Evolutionary conservation across 257 asterid species (phyloP).

Genomic region (Nicotiana undulata): DNA sequence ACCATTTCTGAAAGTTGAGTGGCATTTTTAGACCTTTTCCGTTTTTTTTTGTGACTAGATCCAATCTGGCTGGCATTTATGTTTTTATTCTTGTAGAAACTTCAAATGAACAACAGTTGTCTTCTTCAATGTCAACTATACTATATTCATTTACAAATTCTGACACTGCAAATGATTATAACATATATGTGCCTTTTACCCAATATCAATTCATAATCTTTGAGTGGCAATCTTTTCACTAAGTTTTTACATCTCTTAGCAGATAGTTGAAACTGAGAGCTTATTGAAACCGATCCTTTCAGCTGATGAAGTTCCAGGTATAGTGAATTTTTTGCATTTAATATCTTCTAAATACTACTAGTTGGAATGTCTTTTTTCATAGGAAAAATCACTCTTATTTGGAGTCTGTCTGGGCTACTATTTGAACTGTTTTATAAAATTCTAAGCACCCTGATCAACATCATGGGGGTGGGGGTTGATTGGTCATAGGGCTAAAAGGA

Average conservation of each 20-base stretch:
- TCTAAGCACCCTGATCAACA: background rate
- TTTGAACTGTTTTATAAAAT: background rate
- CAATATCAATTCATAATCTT: background rate
- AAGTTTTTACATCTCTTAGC: constrained; percentile 16
- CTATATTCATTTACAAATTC: background rate
- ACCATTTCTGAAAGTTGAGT: too few relatives aligned
- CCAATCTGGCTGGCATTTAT: background rate
- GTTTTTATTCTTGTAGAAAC: background rate
- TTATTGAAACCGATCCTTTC: constrained; percentile 70
- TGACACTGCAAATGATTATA: background rate
- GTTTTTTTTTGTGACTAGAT: too few relatives aligned
- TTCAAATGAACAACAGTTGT: background rate
- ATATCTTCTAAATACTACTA: background rate
- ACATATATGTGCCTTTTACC: background rate
- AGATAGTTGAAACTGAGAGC: constrained; percentile 84
- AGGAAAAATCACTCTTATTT: background rate
- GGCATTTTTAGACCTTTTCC: too few relatives aligned
- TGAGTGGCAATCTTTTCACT: background rate
- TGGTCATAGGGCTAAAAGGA: too few relatives aligned
- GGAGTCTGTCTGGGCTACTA: background rate
- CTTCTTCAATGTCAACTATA: background rate
- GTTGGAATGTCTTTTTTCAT: background rate
- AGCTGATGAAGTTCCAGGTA: constrained; percentile 73
- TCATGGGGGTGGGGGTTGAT: too few relatives aligned
- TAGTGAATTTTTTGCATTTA: background rate